phyloP scores from a whole-genome alignment of 176 grass and related monocot species.

The Oryza officinalis region DNA sequence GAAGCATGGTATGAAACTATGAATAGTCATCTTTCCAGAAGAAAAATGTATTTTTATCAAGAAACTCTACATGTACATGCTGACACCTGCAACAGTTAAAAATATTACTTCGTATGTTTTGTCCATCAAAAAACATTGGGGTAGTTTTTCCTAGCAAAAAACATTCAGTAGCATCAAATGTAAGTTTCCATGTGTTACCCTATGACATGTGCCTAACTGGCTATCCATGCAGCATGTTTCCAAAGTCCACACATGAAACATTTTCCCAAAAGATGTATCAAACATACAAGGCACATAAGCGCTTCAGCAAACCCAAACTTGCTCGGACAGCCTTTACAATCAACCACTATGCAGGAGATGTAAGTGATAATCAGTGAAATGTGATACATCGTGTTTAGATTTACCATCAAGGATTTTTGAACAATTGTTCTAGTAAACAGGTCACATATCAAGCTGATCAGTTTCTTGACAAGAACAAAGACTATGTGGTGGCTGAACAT shows the following conservation, averaged over 20 bases:
- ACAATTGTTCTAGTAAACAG: constrained; percentile 46
- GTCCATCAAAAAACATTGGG: neutral
- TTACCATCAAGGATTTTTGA: constrained; percentile 1
- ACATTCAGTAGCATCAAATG: constrained; percentile 1
- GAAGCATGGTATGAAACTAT: constrained; percentile 99
- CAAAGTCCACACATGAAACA: constrained; percentile 95
- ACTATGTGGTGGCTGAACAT: constrained; percentile 98
- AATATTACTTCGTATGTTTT: neutral
- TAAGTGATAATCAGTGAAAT: constrained; percentile 57
- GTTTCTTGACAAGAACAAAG: constrained; percentile 99
- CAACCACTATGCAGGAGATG: constrained; percentile 96
- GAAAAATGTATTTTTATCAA: constrained; percentile 22
- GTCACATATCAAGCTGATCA: constrained; percentile 92
- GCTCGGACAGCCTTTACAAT: constrained; percentile 86
- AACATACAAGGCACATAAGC: constrained; percentile 91
- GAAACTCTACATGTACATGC: constrained; percentile 4
- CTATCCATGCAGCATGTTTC: constrained; percentile 84
- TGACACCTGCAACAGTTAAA: constrained; percentile 14
- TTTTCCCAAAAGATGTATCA: constrained; percentile 98
- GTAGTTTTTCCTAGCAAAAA: constrained; percentile 34
- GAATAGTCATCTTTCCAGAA: constrained; percentile 19
- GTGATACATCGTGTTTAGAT: neutral
- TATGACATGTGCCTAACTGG: constrained; percentile 15
- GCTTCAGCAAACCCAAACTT: constrained; percentile 93
- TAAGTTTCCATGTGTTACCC: neutral